Conservation (phyloP, 306 rosid genomes). For the Pachyrhizus erosus region DNA sequence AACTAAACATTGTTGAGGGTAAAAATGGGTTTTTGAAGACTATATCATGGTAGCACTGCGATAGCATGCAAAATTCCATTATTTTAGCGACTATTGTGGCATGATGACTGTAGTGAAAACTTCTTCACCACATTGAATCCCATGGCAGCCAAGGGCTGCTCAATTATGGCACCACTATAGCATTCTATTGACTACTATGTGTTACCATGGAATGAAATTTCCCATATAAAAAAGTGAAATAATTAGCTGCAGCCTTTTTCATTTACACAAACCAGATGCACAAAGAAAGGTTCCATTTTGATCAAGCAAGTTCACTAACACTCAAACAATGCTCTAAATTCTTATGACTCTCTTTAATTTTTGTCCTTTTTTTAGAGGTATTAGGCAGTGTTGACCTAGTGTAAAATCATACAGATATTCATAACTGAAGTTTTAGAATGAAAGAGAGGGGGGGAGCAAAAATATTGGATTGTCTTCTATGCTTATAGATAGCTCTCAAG, state of each 20-base stretch:
- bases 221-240: background rate
- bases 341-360: background rate
- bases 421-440: background rate
- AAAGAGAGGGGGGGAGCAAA: background rate
- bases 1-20: background rate
- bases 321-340: background rate
- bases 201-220: background rate
- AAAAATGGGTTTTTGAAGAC: background rate
- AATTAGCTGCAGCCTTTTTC: background rate
- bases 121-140: background rate
- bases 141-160: background rate
- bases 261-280: constrained; percentile 3
- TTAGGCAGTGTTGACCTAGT: background rate
- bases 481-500: background rate
- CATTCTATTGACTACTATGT: background rate
- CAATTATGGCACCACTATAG: background rate
- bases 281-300: background rate
- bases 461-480: background rate
- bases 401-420: constrained; percentile 1
- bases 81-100: background rate
- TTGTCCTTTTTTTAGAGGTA: background rate
- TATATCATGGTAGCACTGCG: background rate
- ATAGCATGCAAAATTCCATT: background rate
- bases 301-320: background rate
- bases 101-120: background rate